A percentile compares a stretch with the other conserved stretches of the same genome.
Conservation (phyloP, 192 early-diverging fungal genomes). For the Entomortierella chlamydospora region DNA sequence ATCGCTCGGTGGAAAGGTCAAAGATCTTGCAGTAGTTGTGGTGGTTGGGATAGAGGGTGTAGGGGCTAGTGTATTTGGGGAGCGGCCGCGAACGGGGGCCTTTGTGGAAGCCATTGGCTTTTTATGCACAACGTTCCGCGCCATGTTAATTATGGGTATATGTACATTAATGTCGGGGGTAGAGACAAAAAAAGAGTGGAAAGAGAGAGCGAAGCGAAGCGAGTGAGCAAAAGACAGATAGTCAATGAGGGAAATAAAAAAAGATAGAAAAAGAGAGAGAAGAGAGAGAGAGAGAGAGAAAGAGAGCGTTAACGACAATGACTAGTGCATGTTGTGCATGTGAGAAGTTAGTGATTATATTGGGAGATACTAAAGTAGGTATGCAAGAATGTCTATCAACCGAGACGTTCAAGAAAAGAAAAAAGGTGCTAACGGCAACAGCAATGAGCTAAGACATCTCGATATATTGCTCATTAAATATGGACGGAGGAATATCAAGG, state of each 20-base stretch:
- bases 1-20: background rate
- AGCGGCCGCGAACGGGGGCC: constrained; percentile 26
- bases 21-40: background rate
- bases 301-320: background rate
- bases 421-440: no score
- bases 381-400: no score
- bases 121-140: background rate
- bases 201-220: background rate
- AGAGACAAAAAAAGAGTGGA: background rate
- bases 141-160: background rate
- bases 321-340: no score
- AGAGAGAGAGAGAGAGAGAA: background rate
- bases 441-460: no score
- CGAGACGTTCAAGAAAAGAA: no score
- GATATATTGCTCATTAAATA: no score
- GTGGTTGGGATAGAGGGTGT: background rate
- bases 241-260: background rate
- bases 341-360: background rate
- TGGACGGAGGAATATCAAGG: background rate
- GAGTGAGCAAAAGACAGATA: background rate
- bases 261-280: background rate
- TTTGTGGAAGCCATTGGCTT: constrained; percentile 17
- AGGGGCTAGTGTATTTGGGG: constrained; percentile 21
- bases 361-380: no score
- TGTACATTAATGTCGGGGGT: background rate